A percentile compares a stretch with the other conserved stretches of the same genome.
Evolutionary conservation across 208 protist genomes (phyloP).

Genomic region (Trypanosoma conorhini): DNA sequence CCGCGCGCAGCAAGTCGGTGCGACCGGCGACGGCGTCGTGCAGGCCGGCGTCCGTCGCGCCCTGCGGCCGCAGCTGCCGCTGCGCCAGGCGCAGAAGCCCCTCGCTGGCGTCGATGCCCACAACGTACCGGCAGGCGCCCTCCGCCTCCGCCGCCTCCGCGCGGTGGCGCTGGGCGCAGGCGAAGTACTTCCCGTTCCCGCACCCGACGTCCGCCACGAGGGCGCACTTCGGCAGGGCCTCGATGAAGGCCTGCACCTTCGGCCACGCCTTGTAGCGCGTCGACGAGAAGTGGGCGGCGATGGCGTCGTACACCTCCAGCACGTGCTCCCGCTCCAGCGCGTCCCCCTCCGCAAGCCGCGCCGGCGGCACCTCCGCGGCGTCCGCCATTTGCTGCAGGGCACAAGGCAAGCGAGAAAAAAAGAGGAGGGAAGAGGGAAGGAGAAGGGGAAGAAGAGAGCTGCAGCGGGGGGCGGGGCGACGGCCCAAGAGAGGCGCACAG

Average conservation of each 20-base stretch:
- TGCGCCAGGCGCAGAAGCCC: conserved; percentile 63
- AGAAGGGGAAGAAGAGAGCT: not conserved
- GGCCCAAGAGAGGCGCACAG: too few species aligned
- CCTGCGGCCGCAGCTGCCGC: conserved; percentile 30
- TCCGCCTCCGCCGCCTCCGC: not conserved
- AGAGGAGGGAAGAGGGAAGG: not conserved
- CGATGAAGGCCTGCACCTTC: conserved; percentile 65
- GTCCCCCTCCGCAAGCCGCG: conserved; percentile 17
- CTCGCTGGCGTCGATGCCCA: conserved; percentile 70
- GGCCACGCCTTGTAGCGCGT: conserved; percentile 92
- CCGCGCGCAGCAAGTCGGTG: conserved; percentile 61
- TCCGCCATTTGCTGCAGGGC: not conserved
- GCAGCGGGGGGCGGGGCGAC: too few species aligned
- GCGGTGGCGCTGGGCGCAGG: conserved; percentile 28
- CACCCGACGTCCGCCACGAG: conserved; percentile 85
- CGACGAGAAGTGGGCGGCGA: conserved; percentile 81
- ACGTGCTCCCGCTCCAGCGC: conserved; percentile 72
- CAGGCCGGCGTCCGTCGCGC: conserved; percentile 10
- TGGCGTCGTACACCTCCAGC: conserved; percentile 81
- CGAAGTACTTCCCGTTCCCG: conserved; percentile 92
- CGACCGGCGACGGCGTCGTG: conserved; percentile 27
- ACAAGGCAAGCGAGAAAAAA: too few species aligned
- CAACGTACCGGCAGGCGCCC: conserved; percentile 45
- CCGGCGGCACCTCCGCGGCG: conserved; percentile 1
- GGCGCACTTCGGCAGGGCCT: conserved; percentile 52